These are phyloP conservation scores for Magnolia changhungtana DNA, from an alignment of 164 flowering plant genomes.

Conservation along the genomic window DNA sequence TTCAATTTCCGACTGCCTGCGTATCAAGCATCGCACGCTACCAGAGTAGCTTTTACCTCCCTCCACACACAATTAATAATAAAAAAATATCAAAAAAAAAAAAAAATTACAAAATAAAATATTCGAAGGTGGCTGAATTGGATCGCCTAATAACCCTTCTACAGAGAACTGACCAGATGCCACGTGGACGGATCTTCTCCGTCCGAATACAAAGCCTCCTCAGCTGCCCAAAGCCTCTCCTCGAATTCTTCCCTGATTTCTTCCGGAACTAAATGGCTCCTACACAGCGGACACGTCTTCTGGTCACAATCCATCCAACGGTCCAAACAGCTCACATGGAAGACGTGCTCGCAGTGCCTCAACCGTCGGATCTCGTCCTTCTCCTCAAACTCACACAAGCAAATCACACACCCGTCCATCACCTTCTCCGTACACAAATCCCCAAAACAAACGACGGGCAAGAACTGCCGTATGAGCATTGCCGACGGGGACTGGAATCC, in stretches of 20 bases:
- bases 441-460: constrained; percentile 56
- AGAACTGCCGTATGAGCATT: not conserved
- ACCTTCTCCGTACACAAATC: constrained; percentile 27
- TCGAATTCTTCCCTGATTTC: constrained; percentile 51
- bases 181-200: not conserved
- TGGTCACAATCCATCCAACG: constrained; percentile 88
- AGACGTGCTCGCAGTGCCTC: constrained; percentile 66
- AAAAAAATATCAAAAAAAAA: too few species aligned
- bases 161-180: not conserved
- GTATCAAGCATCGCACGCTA: too few species aligned
- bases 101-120: too few species aligned
- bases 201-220: constrained; percentile 22
- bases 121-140: too few species aligned
- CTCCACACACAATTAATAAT: too few species aligned
- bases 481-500: not conserved
- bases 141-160: not conserved
- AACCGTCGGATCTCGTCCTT: constrained; percentile 64
- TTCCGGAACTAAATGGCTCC: constrained; percentile 59
- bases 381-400: constrained; percentile 63
- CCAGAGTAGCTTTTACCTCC: too few species aligned
- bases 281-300: constrained; percentile 79
- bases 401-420: constrained; percentile 74
- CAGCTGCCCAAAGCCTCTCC: constrained; percentile 67
- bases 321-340: constrained; percentile 71
- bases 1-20: too few species aligned